Evolutionary conservation across 371 early-diverging fungal species (phyloP).

Genomic region (Mortierella polycephala): DNA sequence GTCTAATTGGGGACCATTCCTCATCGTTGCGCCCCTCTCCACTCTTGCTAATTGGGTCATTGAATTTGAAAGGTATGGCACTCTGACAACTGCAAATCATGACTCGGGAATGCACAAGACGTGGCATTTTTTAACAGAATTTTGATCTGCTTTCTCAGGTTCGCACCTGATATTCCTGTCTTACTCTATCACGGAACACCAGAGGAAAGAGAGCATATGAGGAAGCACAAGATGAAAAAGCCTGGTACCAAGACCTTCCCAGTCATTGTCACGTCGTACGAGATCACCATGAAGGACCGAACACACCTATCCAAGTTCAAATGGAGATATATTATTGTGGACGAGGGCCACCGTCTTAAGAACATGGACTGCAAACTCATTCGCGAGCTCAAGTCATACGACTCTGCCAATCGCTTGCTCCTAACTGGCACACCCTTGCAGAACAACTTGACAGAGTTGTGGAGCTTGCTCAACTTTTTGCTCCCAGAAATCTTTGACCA

Average conservation of each 20-base stretch:
- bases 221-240: slow-evolving; percentile 76
- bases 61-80: slow-evolving; percentile 86
- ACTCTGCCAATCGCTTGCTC: slow-evolving; percentile 87
- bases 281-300: slow-evolving; percentile 89
- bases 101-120: no score
- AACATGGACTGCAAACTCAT: slow-evolving; percentile 93
- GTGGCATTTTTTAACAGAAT: no score
- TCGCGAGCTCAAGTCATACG: slow-evolving; percentile 82
- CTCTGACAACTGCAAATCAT: no score
- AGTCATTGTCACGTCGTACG: slow-evolving; percentile 92
- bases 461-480: slow-evolving; percentile 95
- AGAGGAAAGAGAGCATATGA: slow-evolving; percentile 80
- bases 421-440: slow-evolving; percentile 96
- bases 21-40: slow-evolving; percentile 97
- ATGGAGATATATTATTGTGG: slow-evolving; percentile 94
- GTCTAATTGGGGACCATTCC: slow-evolving; percentile 91
- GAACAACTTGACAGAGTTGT: slow-evolving; percentile 93
- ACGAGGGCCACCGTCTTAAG: slow-evolving; percentile 97
- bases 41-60: slow-evolving; percentile 98
- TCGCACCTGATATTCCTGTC: slow-evolving; percentile 89
- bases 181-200: slow-evolving; percentile 92
- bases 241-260: slow-evolving; percentile 70
- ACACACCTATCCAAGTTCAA: slow-evolving; percentile 72
- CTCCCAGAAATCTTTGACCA: slow-evolving; percentile 92
- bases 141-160: slow-evolving; percentile 56